Evolutionary conservation across 2,329 filamentous ascomycete genomes (phyloP), one percentile per base, ranked within the genome.

Genomic region (Helicocarpus griseus): DNA sequence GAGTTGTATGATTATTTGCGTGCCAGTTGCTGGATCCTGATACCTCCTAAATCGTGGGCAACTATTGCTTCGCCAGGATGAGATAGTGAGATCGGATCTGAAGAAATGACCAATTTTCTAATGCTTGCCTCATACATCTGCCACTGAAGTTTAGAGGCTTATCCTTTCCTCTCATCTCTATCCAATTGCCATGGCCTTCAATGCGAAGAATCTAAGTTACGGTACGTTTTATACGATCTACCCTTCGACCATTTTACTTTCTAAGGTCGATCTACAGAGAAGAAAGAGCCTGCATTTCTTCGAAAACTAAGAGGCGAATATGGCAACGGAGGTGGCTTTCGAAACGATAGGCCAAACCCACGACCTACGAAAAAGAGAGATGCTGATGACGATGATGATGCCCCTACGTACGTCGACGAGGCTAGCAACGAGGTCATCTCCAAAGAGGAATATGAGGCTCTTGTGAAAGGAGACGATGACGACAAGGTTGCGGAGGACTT

Each of bases 391-490:
- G 68, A 71, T 14, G 67, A 70, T 40, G 71, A 73, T 39, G 69
- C 62, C 8, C 71, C 71, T 36, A 71, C 68, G 39, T 73, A 73
- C 51, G 63, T 73, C 41, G 65, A 71, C 28, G 71, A 71, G 57
- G 65, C 67, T 28, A 72, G 67, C 54, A 70, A 72, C 44, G 68
- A 72, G 51, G 63, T 68, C 24, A 65, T 73, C 38, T 68, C 70
- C 14, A 73, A 71, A 54, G 68, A 70, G 51, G 65, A 72, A 50
- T 73, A 71, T 48, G 63, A 69, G 44, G 63, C 63, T n/a, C 54
- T 73, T 49, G 56, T 72, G 7, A 58, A 60, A n/a, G 65, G 58
- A 1, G 61, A 60, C 9, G 45, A 45, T 5, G 38, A 53, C 54
- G 11, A 56, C 41, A 51, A 56, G 26, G 50, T 36, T 19, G 44